Evolutionary conservation across 2,329 filamentous ascomycete genomes (phyloP).

Genomic region (Calonectria pteridis): DNA sequence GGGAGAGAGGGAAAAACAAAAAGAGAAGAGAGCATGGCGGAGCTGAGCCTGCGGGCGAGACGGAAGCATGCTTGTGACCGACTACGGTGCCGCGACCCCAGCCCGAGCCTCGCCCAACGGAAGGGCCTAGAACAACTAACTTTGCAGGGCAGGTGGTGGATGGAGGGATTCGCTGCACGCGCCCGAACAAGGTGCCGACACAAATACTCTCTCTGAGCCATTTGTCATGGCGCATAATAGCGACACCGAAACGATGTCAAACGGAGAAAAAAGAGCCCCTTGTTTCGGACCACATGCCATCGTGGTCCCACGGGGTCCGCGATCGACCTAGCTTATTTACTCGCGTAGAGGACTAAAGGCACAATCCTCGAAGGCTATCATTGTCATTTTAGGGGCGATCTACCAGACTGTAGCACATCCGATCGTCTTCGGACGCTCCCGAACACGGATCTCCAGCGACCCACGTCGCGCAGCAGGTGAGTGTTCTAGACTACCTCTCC

Average conservation of each 20-base stretch:
- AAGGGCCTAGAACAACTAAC: background rate
- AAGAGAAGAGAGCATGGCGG: background rate
- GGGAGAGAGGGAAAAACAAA: background rate
- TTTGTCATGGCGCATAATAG: background rate
- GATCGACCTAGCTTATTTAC: background rate
- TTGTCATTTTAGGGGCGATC: constrained; percentile 1
- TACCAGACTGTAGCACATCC: constrained; percentile 1
- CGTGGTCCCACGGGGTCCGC: constrained; percentile 1
- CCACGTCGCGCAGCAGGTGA: background rate
- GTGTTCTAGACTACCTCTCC: background rate
- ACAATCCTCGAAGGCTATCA: background rate
- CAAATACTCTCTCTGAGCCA: background rate
- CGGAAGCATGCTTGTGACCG: background rate
- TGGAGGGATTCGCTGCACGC: background rate
- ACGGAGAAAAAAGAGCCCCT: background rate
- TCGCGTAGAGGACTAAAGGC: background rate
- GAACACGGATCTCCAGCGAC: constrained; percentile 19
- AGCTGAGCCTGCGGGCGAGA: background rate
- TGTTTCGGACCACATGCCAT: background rate
- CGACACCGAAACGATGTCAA: background rate
- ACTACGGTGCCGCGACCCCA: background rate
- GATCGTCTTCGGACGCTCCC: constrained; percentile 29
- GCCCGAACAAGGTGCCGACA: background rate
- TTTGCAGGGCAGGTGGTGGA: background rate
- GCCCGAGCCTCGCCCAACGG: background rate